Evolutionary conservation across 108 stramenopile species (phyloP), one percentile per base, ranked within the genome.

Genomic region (Aurantiochytrium sp.): DNA sequence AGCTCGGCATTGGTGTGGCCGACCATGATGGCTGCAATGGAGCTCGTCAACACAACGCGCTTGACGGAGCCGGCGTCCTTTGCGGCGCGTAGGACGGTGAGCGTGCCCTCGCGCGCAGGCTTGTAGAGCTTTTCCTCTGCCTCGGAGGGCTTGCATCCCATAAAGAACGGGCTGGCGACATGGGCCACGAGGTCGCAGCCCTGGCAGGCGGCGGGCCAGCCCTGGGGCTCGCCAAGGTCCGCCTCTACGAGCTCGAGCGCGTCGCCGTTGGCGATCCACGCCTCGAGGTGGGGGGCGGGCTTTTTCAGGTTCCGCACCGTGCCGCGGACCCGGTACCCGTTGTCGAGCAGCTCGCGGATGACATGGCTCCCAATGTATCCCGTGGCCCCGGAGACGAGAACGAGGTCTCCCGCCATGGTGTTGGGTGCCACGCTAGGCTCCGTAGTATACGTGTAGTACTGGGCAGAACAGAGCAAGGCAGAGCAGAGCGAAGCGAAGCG

Each of bases 121-220:
- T 71, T 69, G 72, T 45, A 57, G 44, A 89, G 51, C 23, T 89
- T 57, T 23, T 89, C 88, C 35, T 71, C 60, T n/a, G 45, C 60
- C 28, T 89, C 53, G 3, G 49, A 53, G 4, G 45, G 49, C 14
- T 25, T 25, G 64, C 44, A 49, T 21, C 44, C 44, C 60, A 89
- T 51, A 8, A 57, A 57, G 88, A 89, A 89, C 29, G 88, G 88
- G 23, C 88, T 89, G 12, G 88, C 88, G 23, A 89, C 88, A 42
- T 89, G 88, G 25, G 53, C 44, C 12, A 89, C 72, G 29, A 23
- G 28, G 14, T 44, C 53, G 69, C 60, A 69, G 60, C n/a, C 88
- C 45, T 44, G 5, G 25, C 49, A 23, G 19, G 88, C 88, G 21
- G 10, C 69, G 21, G 25, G 21, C 88, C 88, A 89, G 47, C 69